phyloP scores from a whole-genome alignment of 192 early-diverging fungal genomes.

The Phycomyces nitens region DNA sequence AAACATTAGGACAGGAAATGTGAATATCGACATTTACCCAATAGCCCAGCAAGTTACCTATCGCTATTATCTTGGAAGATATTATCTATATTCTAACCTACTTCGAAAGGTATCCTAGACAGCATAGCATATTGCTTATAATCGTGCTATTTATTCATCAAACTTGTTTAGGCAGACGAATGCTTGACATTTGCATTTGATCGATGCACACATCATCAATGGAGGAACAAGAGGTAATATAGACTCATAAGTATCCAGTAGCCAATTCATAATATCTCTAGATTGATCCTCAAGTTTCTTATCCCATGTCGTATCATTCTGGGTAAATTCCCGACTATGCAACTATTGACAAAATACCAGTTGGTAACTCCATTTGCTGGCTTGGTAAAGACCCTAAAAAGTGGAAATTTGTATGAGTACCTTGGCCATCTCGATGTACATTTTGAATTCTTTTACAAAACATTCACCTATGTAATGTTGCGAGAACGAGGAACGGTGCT shows the following conservation, averaged over 20 bases:
- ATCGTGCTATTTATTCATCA: background rate
- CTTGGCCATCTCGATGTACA: constrained; percentile 18
- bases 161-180: constrained; percentile 20
- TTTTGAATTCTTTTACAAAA: constrained; percentile 33
- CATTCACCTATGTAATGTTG: constrained; percentile 39
- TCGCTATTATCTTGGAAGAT: constrained; percentile 46
- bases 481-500: constrained; percentile 40
- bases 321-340: constrained; percentile 30
- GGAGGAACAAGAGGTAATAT: constrained; percentile 35
- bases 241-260: no score
- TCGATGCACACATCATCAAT: constrained; percentile 28
- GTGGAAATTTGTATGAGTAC: constrained; percentile 32
- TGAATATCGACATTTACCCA: constrained; percentile 34
- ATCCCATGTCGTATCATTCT: constrained; percentile 42
- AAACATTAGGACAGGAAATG: constrained; percentile 35
- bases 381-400: constrained; percentile 26
- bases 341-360: constrained; percentile 34
- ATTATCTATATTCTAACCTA: constrained; percentile 39
- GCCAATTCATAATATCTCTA: no score
- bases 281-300: constrained; percentile 38
- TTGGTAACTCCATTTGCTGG: constrained; percentile 24
- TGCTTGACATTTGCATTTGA: constrained; percentile 42
- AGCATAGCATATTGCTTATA: background rate
- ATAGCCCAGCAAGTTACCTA: constrained; percentile 48
- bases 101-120: constrained; percentile 23